A percentile compares a stretch with the other conserved stretches of the same genome.
phyloP scores from a whole-genome alignment of 1,284 basidiomycete genomes.

The Pseudozyma sp. region DNA sequence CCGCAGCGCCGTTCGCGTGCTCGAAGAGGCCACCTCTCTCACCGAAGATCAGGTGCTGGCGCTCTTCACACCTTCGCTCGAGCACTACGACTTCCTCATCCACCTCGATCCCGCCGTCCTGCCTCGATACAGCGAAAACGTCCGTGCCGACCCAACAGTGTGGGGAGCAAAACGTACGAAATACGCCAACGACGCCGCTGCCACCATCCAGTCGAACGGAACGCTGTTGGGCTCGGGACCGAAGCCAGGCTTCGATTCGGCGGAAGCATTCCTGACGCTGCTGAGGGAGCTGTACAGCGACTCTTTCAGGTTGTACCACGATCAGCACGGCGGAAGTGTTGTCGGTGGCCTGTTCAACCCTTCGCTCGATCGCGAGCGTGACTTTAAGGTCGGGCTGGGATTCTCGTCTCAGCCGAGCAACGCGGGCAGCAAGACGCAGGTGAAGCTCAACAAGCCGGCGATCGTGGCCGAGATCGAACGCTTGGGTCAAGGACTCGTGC shows the following conservation, averaged over 20 bases:
- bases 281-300: slow-evolving; percentile 79
- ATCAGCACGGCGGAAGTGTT: slow-evolving; percentile 79
- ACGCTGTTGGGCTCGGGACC: slow-evolving; percentile 55
- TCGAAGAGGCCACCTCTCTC: slow-evolving; percentile 56
- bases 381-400: slow-evolving; percentile 85
- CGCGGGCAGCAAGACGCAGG: slow-evolving; percentile 40
- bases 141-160: slow-evolving; percentile 55
- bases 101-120: slow-evolving; percentile 77
- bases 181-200: slow-evolving; percentile 71
- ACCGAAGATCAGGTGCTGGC: slow-evolving; percentile 71
- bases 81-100: slow-evolving; percentile 87
- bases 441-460: slow-evolving; percentile 78
- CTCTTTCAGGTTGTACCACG: slow-evolving; percentile 85
- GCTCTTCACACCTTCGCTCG: slow-evolving; percentile 83
- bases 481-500: slow-evolving; percentile 79
- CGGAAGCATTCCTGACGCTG: slow-evolving; percentile 75
- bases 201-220: slow-evolving; percentile 21
- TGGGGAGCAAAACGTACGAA: slow-evolving; percentile 68
- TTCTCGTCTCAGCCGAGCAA: slow-evolving; percentile 73
- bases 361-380: slow-evolving; percentile 70
- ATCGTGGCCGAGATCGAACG: slow-evolving; percentile 83
- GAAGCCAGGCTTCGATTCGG: slow-evolving; percentile 78
- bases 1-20: slow-evolving; percentile 41
- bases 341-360: slow-evolving; percentile 92
- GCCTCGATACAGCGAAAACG: slow-evolving; percentile 76